Percentiles rank a stretch among this genome's conserved stretches.
These are phyloP conservation scores for Cardamine resedifolia DNA, from an alignment of 345 rosid genomes.

Conservation along the genomic window DNA sequence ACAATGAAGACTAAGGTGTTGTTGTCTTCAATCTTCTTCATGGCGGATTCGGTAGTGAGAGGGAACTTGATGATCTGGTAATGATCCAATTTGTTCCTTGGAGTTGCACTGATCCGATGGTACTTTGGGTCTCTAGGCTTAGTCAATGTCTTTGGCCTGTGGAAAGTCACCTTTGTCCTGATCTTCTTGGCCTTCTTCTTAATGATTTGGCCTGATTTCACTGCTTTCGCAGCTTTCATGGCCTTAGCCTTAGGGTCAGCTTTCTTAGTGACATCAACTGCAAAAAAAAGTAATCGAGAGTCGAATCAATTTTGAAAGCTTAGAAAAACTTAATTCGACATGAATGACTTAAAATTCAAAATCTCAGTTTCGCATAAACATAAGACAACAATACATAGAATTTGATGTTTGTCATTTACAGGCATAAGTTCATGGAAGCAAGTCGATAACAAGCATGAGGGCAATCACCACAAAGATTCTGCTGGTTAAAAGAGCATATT, in stretches of 20 bases:
- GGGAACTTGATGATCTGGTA: slow-evolving; percentile 62
- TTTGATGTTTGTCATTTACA: background rate
- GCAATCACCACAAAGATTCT: background rate
- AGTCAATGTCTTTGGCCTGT: slow-evolving; percentile 43
- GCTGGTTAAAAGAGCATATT: background rate
- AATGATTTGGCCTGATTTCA: slow-evolving; percentile 54
- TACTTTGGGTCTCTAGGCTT: slow-evolving; percentile 33
- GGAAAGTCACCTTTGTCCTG: slow-evolving; percentile 40
- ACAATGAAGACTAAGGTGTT: slow-evolving; percentile 61
- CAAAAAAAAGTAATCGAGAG: background rate
- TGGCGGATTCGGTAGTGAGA: slow-evolving; percentile 65
- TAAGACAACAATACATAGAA: background rate
- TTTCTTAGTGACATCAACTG: slow-evolving; percentile 46
- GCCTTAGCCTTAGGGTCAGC: slow-evolving; percentile 61
- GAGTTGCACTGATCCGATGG: slow-evolving; percentile 31
- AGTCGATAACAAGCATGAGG: background rate
- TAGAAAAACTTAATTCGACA: background rate
- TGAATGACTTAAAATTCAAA: background rate
- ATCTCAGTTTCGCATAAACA: background rate
- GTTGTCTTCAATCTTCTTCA: slow-evolving; percentile 72
- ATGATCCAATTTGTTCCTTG: slow-evolving; percentile 41
- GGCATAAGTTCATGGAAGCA: background rate
- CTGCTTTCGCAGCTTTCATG: slow-evolving; percentile 59
- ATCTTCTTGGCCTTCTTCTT: slow-evolving; percentile 44
- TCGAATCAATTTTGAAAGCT: background rate